A percentile compares a stretch with the other conserved stretches of the same genome.
phyloP scores from a whole-genome alignment of 805 yeast species.

The Yarrowia sp. region DNA sequence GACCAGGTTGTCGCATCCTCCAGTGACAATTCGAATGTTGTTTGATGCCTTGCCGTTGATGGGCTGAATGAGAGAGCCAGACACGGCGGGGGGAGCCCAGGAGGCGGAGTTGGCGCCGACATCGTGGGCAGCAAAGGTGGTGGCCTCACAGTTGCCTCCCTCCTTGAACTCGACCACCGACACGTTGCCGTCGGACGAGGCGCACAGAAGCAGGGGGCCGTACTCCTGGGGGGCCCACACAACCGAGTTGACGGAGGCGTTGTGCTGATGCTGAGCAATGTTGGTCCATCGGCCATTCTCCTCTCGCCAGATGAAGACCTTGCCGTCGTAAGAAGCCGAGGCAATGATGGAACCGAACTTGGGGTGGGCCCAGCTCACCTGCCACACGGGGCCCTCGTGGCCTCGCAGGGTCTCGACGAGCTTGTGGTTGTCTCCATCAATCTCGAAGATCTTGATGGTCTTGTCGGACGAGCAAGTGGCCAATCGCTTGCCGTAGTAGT shows the following conservation, averaged over 20 bases:
- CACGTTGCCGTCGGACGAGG: constrained; percentile 92
- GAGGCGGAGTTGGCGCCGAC: constrained; percentile 94
- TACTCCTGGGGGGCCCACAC: constrained; percentile 98
- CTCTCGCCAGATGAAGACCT: constrained; percentile 93
- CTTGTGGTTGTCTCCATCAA: constrained; percentile 83
- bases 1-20: constrained; percentile 94
- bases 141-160: constrained; percentile 69
- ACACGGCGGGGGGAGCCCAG: constrained; percentile 59
- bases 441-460: constrained; percentile 91
- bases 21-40: constrained; percentile 75
- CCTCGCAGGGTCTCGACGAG: constrained; percentile 85
- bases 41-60: constrained; percentile 42
- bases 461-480: constrained; percentile 97
- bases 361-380: constrained; percentile 98
- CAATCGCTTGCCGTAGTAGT: constrained; percentile 92
- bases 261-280: constrained; percentile 87
- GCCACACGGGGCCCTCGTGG: constrained; percentile 99
- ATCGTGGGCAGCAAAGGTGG: constrained; percentile 78
- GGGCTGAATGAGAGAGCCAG: constrained; percentile 48
- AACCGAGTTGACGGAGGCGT: constrained; percentile 92
- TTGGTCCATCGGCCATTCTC: constrained; percentile 87
- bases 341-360: constrained; percentile 95
- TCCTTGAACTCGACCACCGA: constrained; percentile 90
- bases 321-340: constrained; percentile 94
- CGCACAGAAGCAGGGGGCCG: constrained; percentile 88